These are phyloP conservation scores for Prototheca wickerhamii DNA, from an alignment of 163 green algal species.

Conservation along the genomic window DNA sequence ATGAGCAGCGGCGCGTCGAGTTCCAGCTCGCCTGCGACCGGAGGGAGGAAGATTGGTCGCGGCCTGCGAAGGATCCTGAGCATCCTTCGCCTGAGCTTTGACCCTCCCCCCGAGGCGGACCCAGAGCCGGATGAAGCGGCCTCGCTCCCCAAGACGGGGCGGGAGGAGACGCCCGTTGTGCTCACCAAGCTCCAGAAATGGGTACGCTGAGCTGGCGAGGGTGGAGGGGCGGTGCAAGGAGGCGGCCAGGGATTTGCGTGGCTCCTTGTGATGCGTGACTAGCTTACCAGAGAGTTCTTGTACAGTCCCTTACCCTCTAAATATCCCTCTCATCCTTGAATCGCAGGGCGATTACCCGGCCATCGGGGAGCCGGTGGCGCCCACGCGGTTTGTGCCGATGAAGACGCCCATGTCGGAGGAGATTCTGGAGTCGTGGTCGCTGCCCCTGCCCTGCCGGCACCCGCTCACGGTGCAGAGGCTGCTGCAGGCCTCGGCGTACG, in stretches of 20 bases:
- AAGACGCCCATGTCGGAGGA: slow-evolving; percentile 64
- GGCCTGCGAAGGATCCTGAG: no score
- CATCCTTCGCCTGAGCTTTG: slow-evolving; percentile 1
- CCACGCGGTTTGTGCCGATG: slow-evolving; percentile 64
- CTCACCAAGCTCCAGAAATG: slow-evolving; percentile 54
- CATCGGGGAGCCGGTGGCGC: slow-evolving; percentile 43
- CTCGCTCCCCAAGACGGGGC: neutral
- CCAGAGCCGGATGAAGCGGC: neutral
- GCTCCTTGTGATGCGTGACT: neutral
- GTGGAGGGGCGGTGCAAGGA: neutral
- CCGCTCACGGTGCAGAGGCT: slow-evolving; percentile 53
- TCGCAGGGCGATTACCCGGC: slow-evolving; percentile 54
- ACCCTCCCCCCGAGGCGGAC: slow-evolving; percentile 18
- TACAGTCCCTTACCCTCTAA: neutral
- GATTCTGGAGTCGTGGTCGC: slow-evolving; percentile 65
- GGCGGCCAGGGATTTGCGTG: neutral
- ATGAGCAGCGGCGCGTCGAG: no score
- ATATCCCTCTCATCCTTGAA: neutral
- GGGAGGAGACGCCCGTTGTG: slow-evolving; percentile 29
- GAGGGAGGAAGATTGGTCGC: no score
- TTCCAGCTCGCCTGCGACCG: no score
- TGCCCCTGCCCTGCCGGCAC: slow-evolving; percentile 48
- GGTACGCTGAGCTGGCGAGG: neutral
- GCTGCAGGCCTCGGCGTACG: slow-evolving; percentile 36
- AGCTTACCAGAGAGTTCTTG: neutral